phyloP scores from a whole-genome alignment of 164 flowering plant genomes.

The Chimonanthus salicifolius region DNA sequence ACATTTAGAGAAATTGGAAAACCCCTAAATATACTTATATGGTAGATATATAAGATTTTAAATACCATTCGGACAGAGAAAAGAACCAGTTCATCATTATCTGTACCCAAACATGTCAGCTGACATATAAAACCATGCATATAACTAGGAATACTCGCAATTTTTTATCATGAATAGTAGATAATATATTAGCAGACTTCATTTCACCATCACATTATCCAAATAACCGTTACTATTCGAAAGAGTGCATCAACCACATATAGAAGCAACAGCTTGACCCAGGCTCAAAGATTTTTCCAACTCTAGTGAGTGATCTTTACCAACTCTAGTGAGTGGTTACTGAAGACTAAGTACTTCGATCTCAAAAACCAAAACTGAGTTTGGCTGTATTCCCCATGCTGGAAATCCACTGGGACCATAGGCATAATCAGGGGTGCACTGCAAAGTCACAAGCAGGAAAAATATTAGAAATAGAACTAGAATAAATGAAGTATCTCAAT shows the following conservation, averaged over 20 bases:
- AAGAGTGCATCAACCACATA: not conserved
- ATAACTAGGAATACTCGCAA: no score
- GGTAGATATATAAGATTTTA: no score
- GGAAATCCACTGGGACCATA: conserved; percentile 84
- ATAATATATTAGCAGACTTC: not conserved
- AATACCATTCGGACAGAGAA: no score
- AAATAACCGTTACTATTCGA: not conserved
- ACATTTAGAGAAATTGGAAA: no score
- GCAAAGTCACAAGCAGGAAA: conserved; percentile 26
- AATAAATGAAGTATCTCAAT: no score
- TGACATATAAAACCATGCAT: no score
- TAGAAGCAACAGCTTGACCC: not conserved
- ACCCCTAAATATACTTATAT: no score
- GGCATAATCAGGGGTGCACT: conserved; percentile 95
- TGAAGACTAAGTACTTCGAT: conserved; percentile 61
- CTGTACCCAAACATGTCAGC: no score
- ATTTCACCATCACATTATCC: not conserved
- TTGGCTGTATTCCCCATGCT: conserved; percentile 88
- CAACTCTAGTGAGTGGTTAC: conserved; percentile 21
- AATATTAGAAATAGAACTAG: not conserved
- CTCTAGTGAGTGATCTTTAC: no score
- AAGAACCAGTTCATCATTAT: no score
- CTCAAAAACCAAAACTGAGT: conserved; percentile 77
- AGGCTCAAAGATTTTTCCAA: conserved; percentile 2
- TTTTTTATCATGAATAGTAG: not conserved